Evolutionary conservation across 768 basidiomycete species (phyloP), one percentile per base, ranked within the genome.

Genomic region (Arthromyces matolae): DNA sequence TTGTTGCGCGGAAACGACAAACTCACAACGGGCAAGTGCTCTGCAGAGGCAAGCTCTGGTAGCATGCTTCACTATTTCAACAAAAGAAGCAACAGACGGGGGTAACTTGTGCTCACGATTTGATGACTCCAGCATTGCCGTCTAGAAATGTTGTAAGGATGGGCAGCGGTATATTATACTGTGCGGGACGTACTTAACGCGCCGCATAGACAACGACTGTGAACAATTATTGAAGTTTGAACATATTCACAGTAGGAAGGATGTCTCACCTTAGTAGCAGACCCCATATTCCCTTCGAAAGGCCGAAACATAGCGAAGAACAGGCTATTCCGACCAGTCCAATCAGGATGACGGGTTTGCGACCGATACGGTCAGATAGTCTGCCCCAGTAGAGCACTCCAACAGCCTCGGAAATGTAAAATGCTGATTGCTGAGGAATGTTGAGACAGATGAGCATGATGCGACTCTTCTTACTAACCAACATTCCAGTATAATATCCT

Each of bases 361-460:
- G 80, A 19, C 89, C 88, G 40, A 89, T 63, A 39, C 71, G 68
- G 53, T 90, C 88, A 8, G 86, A 89, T 12, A 83, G 42, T 14
- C 83, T 77, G 59, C 84, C 82, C 85, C 85, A 89, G 52, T 86
- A 77, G 14, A 89, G 63, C n/a, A 88, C 81, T 1, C 84, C 85
- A 45, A 78, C 60, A 0, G 86, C 85, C 64, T 90, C 83, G 0
- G 84, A 80, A 9, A 86, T 68, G 54, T 81, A 91, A 66, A 89
- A 90, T 9, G 86, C 56, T 0, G 89, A 89, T 73, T 87, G 80
- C 87, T 90, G 32, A 34, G 10, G 24, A 32, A 46, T 19, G 27
- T 2, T 13, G 24, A 40, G n/a, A 28, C 14, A 9, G 12, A 33
- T 19, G 23, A 12, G 4, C 40, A 19, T 25, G 20, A 60, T 73